Evolutionary conservation across 139 green algal genomes (phyloP), one percentile per base, ranked within the genome.

Genomic region (Yamagishiella unicocca): DNA sequence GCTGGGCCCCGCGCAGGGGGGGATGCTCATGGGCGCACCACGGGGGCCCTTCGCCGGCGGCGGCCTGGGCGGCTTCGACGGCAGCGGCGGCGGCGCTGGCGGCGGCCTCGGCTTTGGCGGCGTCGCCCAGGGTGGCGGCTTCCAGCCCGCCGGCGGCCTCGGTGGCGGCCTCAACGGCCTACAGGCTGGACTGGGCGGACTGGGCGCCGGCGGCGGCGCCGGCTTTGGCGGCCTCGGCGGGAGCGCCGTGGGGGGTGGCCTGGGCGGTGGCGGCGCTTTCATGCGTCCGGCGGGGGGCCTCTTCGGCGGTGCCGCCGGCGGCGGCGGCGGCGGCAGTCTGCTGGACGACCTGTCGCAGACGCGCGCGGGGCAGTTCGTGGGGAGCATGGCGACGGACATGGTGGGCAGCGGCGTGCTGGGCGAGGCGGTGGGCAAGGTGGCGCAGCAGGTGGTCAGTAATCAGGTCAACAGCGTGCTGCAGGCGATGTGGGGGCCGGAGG

Each of bases 401-500:
- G 74, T 82, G 46, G 68, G 17, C 74, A 82, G 74, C 31, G 74
- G 74, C 0, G 50, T 82, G 74, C 6, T 82, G 22, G 74, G 74
- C 31, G 74, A 67, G 50, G 74, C 74, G 0, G 50, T 31, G 74
- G 74, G 74, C 74, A 82, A 82, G 74, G 74, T 82, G 46, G 74
- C 74, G n/a, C 31, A 67, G 74, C 74, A 82, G 35, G 50, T 82
- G n/a, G 74, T 82, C 29, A 82, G 46, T 50, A 82, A 68, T 50
- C 74, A 82, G 74, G 74, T 82, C 10, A 82, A 82, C 31, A 31
- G 50, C 5, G 35, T 82, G 74, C 50, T 82, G 21, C n/a, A 68
- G 50, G 46, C 74, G 22, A 50, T 82, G 46, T 68, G 46, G 74
- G 42, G n/a, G n/a, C n/a, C n/a, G n/a, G n/a, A n/a, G n/a, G n/a